Percentiles rank a stretch among this genome's conserved stretches.
Conservation (phyloP, 768 basidiomycete species). For the Imleria badia region DNA sequence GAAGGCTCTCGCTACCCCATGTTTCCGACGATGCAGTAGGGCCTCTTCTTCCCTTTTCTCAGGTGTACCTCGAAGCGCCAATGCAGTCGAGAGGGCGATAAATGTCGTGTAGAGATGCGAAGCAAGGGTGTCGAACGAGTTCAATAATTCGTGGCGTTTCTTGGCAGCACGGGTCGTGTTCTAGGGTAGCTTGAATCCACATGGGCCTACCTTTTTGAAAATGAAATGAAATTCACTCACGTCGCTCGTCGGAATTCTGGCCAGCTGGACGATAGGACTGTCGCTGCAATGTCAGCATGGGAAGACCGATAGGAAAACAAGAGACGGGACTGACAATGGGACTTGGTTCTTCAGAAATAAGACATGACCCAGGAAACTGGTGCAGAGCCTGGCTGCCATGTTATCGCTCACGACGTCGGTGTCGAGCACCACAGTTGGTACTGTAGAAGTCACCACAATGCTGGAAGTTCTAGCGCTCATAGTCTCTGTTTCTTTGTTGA, state of each 20-base stretch:
- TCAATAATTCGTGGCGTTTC: conserved; percentile 59
- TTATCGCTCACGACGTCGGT: conserved; percentile 51
- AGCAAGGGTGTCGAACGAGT: conserved; percentile 66
- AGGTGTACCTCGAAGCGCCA: conserved; percentile 39
- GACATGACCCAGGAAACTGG: conserved; percentile 64
- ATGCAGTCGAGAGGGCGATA: conserved; percentile 65
- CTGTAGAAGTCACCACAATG: conserved; percentile 8
- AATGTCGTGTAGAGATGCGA: conserved; percentile 79
- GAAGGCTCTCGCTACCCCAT: conserved; percentile 40
- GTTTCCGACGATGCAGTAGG: neutral
- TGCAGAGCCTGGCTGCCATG: conserved; percentile 64
- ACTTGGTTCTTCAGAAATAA: conserved; percentile 78
- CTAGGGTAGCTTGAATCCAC: conserved; percentile 21
- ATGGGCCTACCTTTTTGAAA: neutral
- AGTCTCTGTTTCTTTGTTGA: neutral
- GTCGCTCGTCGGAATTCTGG: conserved; percentile 49
- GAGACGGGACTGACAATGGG: conserved; percentile 59
- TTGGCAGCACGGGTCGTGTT: conserved; percentile 51
- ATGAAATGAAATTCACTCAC: conserved; percentile 28
- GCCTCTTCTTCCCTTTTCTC: neutral
- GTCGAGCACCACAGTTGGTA: conserved; percentile 49
- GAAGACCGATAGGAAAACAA: neutral
- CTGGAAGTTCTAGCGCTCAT: neutral
- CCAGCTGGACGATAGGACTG: conserved; percentile 68
- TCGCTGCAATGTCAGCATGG: neutral